Conservation (phyloP, 495 filamentous ascomycete species). For the Hypoxylon intermedium region DNA sequence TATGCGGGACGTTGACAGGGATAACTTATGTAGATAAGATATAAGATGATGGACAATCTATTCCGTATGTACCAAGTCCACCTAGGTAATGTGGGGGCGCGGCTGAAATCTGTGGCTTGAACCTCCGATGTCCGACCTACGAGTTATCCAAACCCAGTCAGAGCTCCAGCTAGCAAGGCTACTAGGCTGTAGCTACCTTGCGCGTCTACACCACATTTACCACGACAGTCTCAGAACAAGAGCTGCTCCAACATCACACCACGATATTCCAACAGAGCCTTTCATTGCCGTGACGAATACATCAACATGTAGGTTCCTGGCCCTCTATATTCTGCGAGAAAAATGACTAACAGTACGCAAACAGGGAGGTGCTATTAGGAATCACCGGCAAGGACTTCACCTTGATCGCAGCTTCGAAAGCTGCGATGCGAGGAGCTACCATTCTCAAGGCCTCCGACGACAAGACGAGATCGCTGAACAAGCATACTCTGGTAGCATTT, state of each 20-base stretch:
- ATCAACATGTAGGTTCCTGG: constrained; percentile 44
- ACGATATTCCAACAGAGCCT: constrained; percentile 7
- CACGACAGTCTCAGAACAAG: constrained; percentile 20
- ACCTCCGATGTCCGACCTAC: constrained; percentile 25
- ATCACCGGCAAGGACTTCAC: constrained; percentile 99
- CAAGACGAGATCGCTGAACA: constrained; percentile 90
- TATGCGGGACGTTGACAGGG: constrained; percentile 36
- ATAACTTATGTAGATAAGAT: constrained; percentile 17
- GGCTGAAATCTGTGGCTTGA: constrained; percentile 35
- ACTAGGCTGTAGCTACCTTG: constrained; percentile 50
- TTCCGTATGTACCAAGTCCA: too few species aligned
- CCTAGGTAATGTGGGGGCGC: constrained; percentile 7
- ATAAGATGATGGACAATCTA: not conserved
- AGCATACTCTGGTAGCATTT: constrained; percentile 95
- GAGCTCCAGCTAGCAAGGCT: constrained; percentile 31
- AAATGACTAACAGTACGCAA: constrained; percentile 15
- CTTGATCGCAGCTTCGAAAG: constrained; percentile 95
- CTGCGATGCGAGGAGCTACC: constrained; percentile 94
- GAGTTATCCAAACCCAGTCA: not conserved
- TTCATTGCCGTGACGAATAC: constrained; percentile 5
- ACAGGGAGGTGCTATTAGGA: constrained; percentile 95
- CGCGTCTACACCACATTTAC: constrained; percentile 38
- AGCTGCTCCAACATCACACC: constrained; percentile 15
- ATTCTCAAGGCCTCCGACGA: constrained; percentile 96
- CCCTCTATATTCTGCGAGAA: not conserved